Evolutionary conservation across 805 yeast species (phyloP).

Genomic region (Citeromyces matritensis): DNA sequence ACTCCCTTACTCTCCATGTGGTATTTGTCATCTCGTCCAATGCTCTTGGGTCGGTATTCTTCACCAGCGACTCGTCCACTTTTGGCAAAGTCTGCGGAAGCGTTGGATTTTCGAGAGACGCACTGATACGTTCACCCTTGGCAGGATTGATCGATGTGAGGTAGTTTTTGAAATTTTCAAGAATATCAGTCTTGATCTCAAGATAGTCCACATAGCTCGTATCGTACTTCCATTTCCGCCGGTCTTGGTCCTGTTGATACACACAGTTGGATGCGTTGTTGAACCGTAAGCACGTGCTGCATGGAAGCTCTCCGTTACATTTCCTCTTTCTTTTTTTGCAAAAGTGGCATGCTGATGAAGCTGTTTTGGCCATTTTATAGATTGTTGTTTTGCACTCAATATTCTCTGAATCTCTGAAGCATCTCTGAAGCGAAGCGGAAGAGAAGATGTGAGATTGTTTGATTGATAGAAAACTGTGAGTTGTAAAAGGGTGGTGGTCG

Average conservation of each 20-base stretch:
- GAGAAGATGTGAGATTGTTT: no score
- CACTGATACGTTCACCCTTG: constrained; percentile 2
- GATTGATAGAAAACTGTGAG: no score
- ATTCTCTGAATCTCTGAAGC: no score
- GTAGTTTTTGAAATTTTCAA: constrained; percentile 11
- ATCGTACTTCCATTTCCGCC: constrained; percentile 17
- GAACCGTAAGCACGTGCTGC: constrained; percentile 8
- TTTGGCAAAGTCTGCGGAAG: constrained; percentile 7
- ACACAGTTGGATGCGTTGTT: constrained; percentile 7
- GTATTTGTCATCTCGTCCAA: constrained; percentile 16
- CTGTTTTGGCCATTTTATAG: background rate
- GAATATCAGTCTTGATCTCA: constrained; percentile 8
- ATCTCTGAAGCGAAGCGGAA: no score
- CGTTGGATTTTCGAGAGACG: constrained; percentile 3
- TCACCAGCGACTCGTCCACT: constrained; percentile 4
- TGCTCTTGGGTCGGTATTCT: constrained; percentile 11
- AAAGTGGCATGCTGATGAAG: constrained; percentile 5
- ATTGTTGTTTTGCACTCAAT: background rate
- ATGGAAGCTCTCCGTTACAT: constrained; percentile 12
- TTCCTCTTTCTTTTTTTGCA: constrained; percentile 8
- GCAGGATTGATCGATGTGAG: constrained; percentile 9
- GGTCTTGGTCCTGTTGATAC: constrained; percentile 10
- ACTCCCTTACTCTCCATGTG: constrained; percentile 15
- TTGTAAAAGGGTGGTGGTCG: no score
- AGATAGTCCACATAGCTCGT: constrained; percentile 15